Conservation (phyloP, 352 stramenopile genomes). For the Peronospora farinosa region DNA sequence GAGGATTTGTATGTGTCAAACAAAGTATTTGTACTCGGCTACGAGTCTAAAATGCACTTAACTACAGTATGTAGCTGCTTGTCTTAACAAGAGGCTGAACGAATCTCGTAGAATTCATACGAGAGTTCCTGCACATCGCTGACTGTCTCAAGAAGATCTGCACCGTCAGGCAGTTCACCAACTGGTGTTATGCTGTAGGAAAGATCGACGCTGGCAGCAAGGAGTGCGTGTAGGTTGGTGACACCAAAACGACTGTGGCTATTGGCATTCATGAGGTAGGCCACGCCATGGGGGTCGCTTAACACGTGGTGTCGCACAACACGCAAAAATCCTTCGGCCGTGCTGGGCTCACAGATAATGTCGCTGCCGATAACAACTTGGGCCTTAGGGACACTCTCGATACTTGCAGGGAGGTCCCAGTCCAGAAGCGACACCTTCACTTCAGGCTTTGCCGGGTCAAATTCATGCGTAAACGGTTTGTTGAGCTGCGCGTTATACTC, state of each 20-base stretch:
- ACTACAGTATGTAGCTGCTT: slow-evolving; percentile 12
- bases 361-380: slow-evolving; percentile 81
- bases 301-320: slow-evolving; percentile 60
- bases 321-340: slow-evolving; percentile 78
- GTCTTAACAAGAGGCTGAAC: slow-evolving; percentile 17
- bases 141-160: slow-evolving; percentile 67
- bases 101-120: slow-evolving; percentile 87
- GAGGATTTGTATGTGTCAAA: no score
- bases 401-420: slow-evolving; percentile 70
- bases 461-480: slow-evolving; percentile 57
- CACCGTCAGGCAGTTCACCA: slow-evolving; percentile 45
- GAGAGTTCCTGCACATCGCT: slow-evolving; percentile 66
- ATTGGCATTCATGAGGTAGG: slow-evolving; percentile 85
- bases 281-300: slow-evolving; percentile 37
- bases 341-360: slow-evolving; percentile 85
- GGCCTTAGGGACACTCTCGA: slow-evolving; percentile 48
- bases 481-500: slow-evolving; percentile 81
- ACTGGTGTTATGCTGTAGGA: slow-evolving; percentile 68
- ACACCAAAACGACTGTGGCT: slow-evolving; percentile 84
- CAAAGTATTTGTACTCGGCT: neutral
- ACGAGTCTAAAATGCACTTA: slow-evolving; percentile 5
- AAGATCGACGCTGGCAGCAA: slow-evolving; percentile 52
- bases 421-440: slow-evolving; percentile 58
- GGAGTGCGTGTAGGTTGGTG: slow-evolving; percentile 55
- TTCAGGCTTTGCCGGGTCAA: slow-evolving; percentile 45